phyloP scores from a whole-genome alignment of 352 stramenopile species.

The Phytophthora hibernalis region DNA sequence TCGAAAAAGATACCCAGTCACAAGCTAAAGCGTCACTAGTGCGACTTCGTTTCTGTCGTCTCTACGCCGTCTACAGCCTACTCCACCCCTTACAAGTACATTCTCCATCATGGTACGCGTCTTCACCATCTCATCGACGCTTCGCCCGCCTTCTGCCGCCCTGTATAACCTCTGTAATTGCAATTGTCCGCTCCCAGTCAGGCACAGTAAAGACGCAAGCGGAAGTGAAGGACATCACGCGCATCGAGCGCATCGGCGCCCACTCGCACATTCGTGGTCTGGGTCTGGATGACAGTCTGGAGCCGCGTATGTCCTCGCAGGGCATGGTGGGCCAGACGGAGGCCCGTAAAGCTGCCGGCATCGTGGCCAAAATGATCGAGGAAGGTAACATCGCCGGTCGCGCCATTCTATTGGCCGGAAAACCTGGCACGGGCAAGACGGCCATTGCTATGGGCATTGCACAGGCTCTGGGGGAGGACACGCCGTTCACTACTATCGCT shows the following conservation, averaged over 20 bases:
- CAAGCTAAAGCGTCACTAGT: conserved; percentile 14
- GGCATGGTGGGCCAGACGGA: conserved; percentile 97
- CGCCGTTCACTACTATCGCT: conserved; percentile 98
- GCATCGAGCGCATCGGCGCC: conserved; percentile 98
- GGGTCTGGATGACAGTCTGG: conserved; percentile 97
- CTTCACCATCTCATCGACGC: background rate
- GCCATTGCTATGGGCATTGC: conserved; percentile 98
- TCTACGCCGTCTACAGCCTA: background rate
- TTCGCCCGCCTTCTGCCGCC: background rate
- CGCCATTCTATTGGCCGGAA: conserved; percentile 96
- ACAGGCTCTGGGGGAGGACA: conserved; percentile 97
- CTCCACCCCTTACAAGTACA: background rate
- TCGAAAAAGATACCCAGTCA: conserved; percentile 37
- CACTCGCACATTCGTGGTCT: conserved; percentile 99
- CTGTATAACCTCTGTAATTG: conserved; percentile 3
- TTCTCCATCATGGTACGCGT: conserved; percentile 31
- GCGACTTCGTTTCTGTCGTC: conserved; percentile 4
- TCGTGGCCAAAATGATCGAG: conserved; percentile 99
- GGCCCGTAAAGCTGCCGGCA: conserved; percentile 93
- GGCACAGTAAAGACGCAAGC: conserved; percentile 81
- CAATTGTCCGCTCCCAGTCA: conserved; percentile 37
- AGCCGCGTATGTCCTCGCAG: conserved; percentile 93
- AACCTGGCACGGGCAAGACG: conserved; percentile 97
- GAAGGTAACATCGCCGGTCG: conserved; percentile 98
- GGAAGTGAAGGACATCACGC: conserved; percentile 97